Conservation (phyloP, 495 filamentous ascomycete species). For the Cryomyces antarcticus region DNA sequence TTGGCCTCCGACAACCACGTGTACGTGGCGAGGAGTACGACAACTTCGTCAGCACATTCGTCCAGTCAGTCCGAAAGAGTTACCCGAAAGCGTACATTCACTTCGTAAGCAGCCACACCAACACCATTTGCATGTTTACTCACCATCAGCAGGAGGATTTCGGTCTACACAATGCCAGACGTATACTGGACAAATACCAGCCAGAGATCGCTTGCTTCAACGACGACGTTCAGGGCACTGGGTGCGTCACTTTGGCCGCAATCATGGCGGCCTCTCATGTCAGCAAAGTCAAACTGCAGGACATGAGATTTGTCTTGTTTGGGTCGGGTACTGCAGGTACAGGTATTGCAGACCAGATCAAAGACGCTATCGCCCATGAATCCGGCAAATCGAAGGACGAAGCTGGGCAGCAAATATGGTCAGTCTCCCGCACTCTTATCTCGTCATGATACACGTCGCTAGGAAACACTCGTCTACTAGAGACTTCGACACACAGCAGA, state of each 20-base stretch:
- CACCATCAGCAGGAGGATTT: conserved; percentile 28
- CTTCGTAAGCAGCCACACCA: conserved; percentile 27
- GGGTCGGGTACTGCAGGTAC: conserved; percentile 74
- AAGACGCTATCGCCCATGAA: conserved; percentile 55
- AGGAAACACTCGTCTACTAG: too few species aligned
- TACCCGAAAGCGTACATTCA: conserved; percentile 74
- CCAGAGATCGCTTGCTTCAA: conserved; percentile 67
- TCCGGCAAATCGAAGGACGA: conserved; percentile 46
- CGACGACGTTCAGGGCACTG: conserved; percentile 81
- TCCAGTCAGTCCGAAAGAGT: conserved; percentile 39
- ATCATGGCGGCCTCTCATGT: conserved; percentile 57
- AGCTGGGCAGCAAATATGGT: conserved; percentile 70
- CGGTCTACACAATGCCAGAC: conserved; percentile 34
- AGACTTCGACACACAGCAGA: too few species aligned
- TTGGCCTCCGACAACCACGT: conserved; percentile 49
- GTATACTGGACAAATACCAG: conserved; percentile 56
- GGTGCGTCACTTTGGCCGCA: conserved; percentile 67
- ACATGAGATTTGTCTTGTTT: conserved; percentile 53
- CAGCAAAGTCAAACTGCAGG: conserved; percentile 39
- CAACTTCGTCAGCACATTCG: conserved; percentile 53
- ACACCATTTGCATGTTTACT: neutral
- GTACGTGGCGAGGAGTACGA: conserved; percentile 59
- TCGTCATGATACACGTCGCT: neutral
- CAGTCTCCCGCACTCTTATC: conserved; percentile 1
- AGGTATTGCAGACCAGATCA: conserved; percentile 67